These are phyloP conservation scores for Pleurozium schreberi DNA, from an alignment of 225 moss, liverwort and hornwort species.

Conservation along the genomic window DNA sequence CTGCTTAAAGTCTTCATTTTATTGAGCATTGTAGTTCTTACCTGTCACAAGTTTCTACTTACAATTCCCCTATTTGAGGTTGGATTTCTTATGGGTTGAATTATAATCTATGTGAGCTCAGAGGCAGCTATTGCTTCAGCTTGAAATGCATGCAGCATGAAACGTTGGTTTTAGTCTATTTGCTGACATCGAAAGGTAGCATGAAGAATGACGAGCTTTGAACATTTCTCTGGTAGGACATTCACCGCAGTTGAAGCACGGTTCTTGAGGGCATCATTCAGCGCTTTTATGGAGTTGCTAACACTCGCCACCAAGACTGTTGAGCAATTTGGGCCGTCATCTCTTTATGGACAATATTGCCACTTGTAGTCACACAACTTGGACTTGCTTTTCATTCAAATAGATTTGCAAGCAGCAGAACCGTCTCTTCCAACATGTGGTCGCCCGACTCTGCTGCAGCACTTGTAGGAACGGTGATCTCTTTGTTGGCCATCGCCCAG, in stretches of 20 bases:
- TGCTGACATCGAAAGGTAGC: background rate
- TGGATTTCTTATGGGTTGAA: background rate
- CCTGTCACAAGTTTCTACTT: background rate
- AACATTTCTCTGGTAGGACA: constrained; percentile 12
- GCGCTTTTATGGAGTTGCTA: constrained; percentile 68
- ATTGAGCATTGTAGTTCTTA: background rate
- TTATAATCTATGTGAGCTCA: background rate
- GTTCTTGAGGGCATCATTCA: constrained; percentile 63
- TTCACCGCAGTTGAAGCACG: constrained; percentile 63
- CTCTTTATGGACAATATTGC: constrained; percentile 12
- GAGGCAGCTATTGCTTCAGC: background rate
- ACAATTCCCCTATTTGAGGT: background rate
- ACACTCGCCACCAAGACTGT: constrained; percentile 50
- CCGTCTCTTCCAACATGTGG: background rate
- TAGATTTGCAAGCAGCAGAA: background rate
- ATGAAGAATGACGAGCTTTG: background rate
- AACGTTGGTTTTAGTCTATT: background rate
- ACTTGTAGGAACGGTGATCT: background rate
- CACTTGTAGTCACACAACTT: background rate
- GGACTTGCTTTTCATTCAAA: background rate
- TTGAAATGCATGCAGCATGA: background rate
- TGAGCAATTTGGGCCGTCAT: constrained; percentile 62
- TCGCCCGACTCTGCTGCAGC: background rate
- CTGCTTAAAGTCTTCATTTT: background rate
- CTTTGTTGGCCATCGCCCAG: background rate